These are phyloP conservation scores for Colletotrichum brevisporum DNA, from an alignment of 2,329 filamentous ascomycete genomes.

Conservation along the genomic window DNA sequence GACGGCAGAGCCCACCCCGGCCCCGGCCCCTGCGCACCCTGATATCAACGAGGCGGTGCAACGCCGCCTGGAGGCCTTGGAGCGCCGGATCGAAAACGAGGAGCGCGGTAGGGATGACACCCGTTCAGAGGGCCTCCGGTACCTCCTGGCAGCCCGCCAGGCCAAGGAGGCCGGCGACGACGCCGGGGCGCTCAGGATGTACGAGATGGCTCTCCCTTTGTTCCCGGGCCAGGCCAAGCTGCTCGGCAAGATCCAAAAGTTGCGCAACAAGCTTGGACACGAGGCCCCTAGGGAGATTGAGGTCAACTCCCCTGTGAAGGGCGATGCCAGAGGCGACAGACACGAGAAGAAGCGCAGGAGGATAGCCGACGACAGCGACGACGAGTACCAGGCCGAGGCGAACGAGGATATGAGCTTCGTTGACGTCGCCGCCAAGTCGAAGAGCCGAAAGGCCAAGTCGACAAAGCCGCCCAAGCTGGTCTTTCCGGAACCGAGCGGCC, in stretches of 20 bases:
- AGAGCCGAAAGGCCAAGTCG: constrained; percentile 49
- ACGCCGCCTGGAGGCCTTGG: constrained; percentile 84
- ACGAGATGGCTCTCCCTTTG: constrained; percentile 84
- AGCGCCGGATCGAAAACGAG: constrained; percentile 82
- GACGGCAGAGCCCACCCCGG: constrained; percentile 61
- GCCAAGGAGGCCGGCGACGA: constrained; percentile 89
- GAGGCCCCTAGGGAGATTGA: constrained; percentile 31
- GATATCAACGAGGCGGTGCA: constrained; percentile 84
- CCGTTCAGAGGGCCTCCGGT: constrained; percentile 85
- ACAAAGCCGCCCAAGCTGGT: constrained; percentile 45
- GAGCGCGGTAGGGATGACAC: constrained; percentile 73
- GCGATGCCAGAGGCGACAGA: constrained; percentile 25
- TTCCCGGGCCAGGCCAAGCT: constrained; percentile 90
- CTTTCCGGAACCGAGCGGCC: constrained; percentile 58
- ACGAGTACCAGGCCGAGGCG: constrained; percentile 57
- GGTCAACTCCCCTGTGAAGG: background rate
- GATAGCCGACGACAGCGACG: constrained; percentile 50
- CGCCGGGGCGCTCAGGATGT: constrained; percentile 84
- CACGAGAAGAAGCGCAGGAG: constrained; percentile 44
- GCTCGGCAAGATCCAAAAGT: constrained; percentile 75
- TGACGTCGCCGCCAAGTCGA: constrained; percentile 47
- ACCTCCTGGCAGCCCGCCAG: constrained; percentile 91
- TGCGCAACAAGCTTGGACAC: constrained; percentile 66
- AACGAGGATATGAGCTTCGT: constrained; percentile 57
- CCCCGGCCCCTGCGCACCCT: constrained; percentile 52